phyloP scores from a whole-genome alignment of 257 asterid genomes.

The Penstemon davidsonii region DNA sequence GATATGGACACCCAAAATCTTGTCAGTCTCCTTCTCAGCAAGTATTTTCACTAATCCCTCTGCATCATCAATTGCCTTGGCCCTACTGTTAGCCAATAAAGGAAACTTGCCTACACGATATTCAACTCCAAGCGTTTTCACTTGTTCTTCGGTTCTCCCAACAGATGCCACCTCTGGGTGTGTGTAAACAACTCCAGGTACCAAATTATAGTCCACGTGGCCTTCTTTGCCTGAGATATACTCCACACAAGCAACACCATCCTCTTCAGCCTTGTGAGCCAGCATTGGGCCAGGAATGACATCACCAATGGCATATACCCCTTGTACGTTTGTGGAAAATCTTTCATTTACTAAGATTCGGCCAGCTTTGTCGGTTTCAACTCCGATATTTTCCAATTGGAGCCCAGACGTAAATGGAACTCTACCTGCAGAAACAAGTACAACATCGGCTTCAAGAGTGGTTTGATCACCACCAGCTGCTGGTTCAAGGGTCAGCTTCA shows the following conservation, averaged over 20 bases:
- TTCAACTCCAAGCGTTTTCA: constrained; percentile 70
- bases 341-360: constrained; percentile 69
- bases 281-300: constrained; percentile 99
- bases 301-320: constrained; percentile 91
- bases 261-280: constrained; percentile 99
- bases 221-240: constrained; percentile 89
- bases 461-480: constrained; percentile 86
- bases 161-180: constrained; percentile 97
- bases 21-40: constrained; percentile 93
- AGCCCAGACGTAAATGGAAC: constrained; percentile 85
- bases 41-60: constrained; percentile 89
- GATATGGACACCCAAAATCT: constrained; percentile 90
- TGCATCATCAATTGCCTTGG: constrained; percentile 95
- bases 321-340: constrained; percentile 65
- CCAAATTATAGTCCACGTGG: constrained; percentile 91
- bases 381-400: constrained; percentile 73
- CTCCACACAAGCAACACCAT: constrained; percentile 95
- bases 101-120: constrained; percentile 94
- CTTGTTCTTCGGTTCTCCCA: constrained; percentile 97
- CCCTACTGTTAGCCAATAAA: constrained; percentile 91
- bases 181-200: constrained; percentile 95
- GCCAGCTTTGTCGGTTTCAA: constrained; percentile 80
- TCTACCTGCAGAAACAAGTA: constrained; percentile 95
- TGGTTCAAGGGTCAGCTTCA: constrained; percentile 85
- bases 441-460: constrained; percentile 85